Evolutionary conservation across 768 basidiomycete genomes (phyloP), one percentile per base, ranked within the genome.

Genomic region (Suillus tomentosus): DNA sequence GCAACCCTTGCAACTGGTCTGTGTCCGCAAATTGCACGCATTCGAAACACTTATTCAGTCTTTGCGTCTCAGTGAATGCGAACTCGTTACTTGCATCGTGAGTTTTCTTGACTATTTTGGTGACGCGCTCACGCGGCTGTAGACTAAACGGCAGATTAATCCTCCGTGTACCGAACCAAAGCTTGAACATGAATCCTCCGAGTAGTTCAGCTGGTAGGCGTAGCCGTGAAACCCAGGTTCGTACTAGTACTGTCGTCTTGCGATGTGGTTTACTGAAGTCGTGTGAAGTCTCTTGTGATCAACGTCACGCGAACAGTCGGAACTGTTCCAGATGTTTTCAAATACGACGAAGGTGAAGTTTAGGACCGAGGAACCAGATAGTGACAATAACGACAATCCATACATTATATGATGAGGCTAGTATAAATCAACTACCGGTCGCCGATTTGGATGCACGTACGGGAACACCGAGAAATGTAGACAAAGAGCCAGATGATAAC

Each of bases 61-160:
- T 24, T 58, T 58, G 3, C 1, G 17, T 42, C 24, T 27, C 39
- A 58, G 57, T 58, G 40, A 58, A 58, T 27, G 37, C 57, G 11
- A 58, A 58, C 40, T 58, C 57, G 17, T 42, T 58, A 2, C 57
- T 58, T 27, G 57, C 57, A 42, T 58, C 57, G 57, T 58, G 17
- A 58, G 57, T 3, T 11, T 19, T 4, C 19, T 14, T 13, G 10
- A 13, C 15, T 19, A 1, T 11, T 27, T 19, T 13, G 24, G 17
- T 2, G 24, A 19, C 40, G 1, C 6, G 8, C 22, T 58, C 40
- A 58, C 40, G 17, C 27, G 0, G 10, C 19, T 58, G 39, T 24
- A 58, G 57, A 24, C 39, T 58, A 3, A 58, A 58, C 17, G 57
- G 57, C 3, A 58, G 57, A 58, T 13, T 58, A 19, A 40, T 27